Base-by-base conservation (phyloP, 306 rosid genomes). In the Medicago arabica region DNA sequence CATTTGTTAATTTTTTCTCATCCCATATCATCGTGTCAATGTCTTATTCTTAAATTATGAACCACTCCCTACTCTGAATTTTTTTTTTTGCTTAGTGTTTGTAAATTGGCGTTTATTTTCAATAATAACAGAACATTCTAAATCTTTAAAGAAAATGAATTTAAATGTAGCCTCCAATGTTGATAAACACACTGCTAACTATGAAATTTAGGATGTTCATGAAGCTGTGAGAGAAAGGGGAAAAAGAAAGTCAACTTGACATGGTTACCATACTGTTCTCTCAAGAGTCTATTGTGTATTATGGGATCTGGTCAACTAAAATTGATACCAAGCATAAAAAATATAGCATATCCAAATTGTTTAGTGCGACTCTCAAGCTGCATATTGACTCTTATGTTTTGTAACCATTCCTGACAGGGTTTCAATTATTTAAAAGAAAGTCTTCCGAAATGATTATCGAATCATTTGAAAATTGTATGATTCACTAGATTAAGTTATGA, bases 1-100 rank as follows among this genome's bases (percentile, higher is more conserved):
- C 63, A 50, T 62, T 40, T 53, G 58, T 46, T 68, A 47, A 46
- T 68, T 68, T 68, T 25, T 51, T 49, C 60, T 79, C 73, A 44
- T 77, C 69, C 38, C 62, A 68, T 72, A 60, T 76, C 51, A 31
- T 58, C 60, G n/a, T 67, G 79, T 67, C 67, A 67, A 9, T 46
- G 59, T 51, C 43, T 41, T 55, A 81, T 34, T 34, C 38, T 34
- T 34, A 34, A 36, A 25, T 41, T 66, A 53, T 57, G 34, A 25
- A 74, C 64, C 14, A 5, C 75, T 67, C 64, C 14, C 23, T 21
- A 28, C 50, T 67, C 44, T 50, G 43, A 43, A 21, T 23, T 31
- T 31, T 31, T 31, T 31, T 31, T 34, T 74, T 41, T 71, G 40
- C 9, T 25, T 36, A 14, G 31, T 41, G 14, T 72, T 47, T 63